phyloP scores from a whole-genome alignment of 225 moss, liverwort and hornwort genomes.

The Physcomitrium patens region DNA sequence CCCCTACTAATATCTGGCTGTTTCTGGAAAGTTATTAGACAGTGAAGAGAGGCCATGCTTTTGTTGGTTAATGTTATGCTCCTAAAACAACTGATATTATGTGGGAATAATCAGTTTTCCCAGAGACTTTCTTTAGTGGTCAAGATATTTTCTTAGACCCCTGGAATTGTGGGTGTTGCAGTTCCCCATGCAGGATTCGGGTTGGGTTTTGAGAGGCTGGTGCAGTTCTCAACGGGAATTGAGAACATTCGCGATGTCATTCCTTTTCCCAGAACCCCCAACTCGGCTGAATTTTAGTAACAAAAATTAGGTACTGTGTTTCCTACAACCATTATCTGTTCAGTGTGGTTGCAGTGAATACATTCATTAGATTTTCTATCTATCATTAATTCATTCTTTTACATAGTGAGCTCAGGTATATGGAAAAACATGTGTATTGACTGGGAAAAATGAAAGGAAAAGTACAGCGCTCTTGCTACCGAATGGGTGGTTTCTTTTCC shows the following conservation, averaged over 20 bases:
- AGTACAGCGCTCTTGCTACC: too few species aligned
- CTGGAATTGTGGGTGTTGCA: slow-evolving; percentile 36
- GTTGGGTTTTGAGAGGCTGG: slow-evolving; percentile 94
- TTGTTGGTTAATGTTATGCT: too few species aligned
- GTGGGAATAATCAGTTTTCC: neutral
- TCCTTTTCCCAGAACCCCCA: slow-evolving; percentile 95
- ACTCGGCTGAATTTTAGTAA: slow-evolving; percentile 87
- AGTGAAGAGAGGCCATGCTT: too few species aligned
- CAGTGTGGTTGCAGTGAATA: slow-evolving; percentile 33
- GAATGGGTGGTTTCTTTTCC: too few species aligned
- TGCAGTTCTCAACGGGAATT: slow-evolving; percentile 94
- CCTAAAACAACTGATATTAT: neutral
- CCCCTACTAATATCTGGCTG: too few species aligned
- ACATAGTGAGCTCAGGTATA: neutral
- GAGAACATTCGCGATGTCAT: slow-evolving; percentile 97
- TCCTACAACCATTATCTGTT: slow-evolving; percentile 20
- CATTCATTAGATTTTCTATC: slow-evolving; percentile 16
- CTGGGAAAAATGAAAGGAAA: neutral
- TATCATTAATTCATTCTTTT: slow-evolving; percentile 38
- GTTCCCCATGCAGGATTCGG: slow-evolving; percentile 99
- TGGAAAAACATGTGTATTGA: slow-evolving; percentile 8
- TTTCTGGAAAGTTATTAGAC: too few species aligned
- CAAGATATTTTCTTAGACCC: neutral
- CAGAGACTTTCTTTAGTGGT: neutral
- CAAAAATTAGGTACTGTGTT: neutral